phyloP scores from a whole-genome alignment of 805 yeast genomes.

The Candida hungchunana region DNA sequence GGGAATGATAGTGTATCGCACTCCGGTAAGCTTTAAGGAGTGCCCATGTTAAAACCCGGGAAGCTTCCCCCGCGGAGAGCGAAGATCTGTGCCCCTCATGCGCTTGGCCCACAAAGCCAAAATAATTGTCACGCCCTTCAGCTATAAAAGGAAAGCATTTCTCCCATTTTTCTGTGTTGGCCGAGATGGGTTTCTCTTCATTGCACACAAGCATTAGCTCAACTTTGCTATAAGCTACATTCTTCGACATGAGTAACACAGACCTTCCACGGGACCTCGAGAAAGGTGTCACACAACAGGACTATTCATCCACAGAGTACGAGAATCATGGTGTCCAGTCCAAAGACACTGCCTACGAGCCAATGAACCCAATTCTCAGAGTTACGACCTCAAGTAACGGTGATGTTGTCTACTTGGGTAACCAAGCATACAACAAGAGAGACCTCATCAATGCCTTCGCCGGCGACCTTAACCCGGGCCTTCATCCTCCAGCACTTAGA shows the following conservation, averaged over 20 bases:
- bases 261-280: constrained; percentile 17
- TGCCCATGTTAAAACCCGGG: too few species aligned
- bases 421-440: constrained; percentile 39
- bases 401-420: constrained; percentile 36
- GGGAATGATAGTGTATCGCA: too few species aligned
- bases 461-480: constrained; percentile 45
- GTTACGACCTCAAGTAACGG: constrained; percentile 30
- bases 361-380: constrained; percentile 14
- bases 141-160: too few species aligned
- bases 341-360: constrained; percentile 9
- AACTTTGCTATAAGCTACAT: not conserved
- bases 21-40: too few species aligned
- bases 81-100: too few species aligned
- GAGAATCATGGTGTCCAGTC: constrained; percentile 10
- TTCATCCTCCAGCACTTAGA: constrained; percentile 42
- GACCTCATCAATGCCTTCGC: constrained; percentile 65
- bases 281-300: constrained; percentile 14
- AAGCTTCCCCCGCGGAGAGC: too few species aligned
- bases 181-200: too few species aligned
- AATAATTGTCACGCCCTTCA: too few species aligned
- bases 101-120: too few species aligned
- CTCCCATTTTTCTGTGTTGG: too few species aligned
- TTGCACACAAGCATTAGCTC: not conserved
- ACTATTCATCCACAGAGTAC: constrained; percentile 20
- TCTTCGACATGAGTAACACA: not conserved